Evolutionary conservation across 805 yeast genomes (phyloP).

Genomic region (Lachancea nothofagi): DNA sequence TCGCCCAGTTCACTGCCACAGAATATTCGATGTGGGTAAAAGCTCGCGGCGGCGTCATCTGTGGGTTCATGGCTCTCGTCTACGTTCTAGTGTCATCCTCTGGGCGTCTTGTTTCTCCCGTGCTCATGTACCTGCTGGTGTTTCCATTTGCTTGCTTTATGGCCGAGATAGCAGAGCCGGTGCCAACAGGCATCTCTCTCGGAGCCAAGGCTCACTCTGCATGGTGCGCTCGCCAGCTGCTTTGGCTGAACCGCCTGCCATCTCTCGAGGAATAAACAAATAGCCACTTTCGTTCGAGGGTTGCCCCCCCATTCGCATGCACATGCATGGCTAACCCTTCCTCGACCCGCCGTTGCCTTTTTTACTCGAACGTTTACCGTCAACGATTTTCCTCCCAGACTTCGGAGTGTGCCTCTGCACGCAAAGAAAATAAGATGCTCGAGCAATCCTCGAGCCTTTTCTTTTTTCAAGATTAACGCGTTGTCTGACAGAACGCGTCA

Average conservation of each 20-base stretch:
- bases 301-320: too few species aligned
- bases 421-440: too few species aligned
- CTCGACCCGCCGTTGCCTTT: too few species aligned
- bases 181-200: slow-evolving; percentile 24
- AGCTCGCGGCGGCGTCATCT: slow-evolving; percentile 49
- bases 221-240: slow-evolving; percentile 30
- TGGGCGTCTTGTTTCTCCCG: slow-evolving; percentile 41
- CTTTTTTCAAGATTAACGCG: too few species aligned
- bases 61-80: slow-evolving; percentile 50
- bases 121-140: slow-evolving; percentile 49
- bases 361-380: too few species aligned
- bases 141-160: slow-evolving; percentile 48
- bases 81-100: slow-evolving; percentile 34
- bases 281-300: too few species aligned
- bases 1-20: slow-evolving; percentile 39
- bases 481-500: too few species aligned
- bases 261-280: not conserved
- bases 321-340: too few species aligned
- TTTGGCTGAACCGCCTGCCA: slow-evolving; percentile 23
- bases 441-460: too few species aligned
- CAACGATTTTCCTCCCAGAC: too few species aligned
- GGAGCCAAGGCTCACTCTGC: slow-evolving; percentile 13
- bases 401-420: too few species aligned
- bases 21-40: slow-evolving; percentile 45
- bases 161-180: slow-evolving; percentile 48